Base-by-base conservation (phyloP, 2,329 filamentous ascomycete species). In the Coniochaeta hoffmannii region DNA sequence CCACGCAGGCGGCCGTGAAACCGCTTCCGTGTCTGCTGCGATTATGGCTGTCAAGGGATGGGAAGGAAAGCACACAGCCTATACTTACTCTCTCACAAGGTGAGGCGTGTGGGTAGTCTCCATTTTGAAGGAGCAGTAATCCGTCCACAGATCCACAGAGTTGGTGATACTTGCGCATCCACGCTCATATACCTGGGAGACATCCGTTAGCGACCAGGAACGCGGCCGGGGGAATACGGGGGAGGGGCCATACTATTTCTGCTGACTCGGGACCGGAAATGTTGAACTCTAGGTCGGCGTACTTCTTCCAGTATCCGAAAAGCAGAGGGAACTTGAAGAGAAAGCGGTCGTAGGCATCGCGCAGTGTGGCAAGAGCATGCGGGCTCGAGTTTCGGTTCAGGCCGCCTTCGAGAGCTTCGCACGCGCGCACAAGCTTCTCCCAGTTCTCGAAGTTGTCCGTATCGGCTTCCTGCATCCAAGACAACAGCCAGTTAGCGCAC, bases 251-350 rank as follows among this genome's bases (percentile, higher is more conserved):
- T 71, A 96, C 91, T 88, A 97, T 95, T 72, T 97, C 94, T 54
- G 94, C 94, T 44, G 93, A 93, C 76, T 99, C 94, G 5, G 94
- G 95, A 17, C 94, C 94, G 4, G 91, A 91, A 61, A 99, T 96
- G 53, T 91, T 91, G 74, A 99, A 99, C 68, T 99, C 94, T 60
- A 96, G 80, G 66, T 97, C 93, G 66, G 94, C 94, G 79, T 97
- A 99, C 71, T 97, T 97, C 77, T 97, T 97, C 94, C 94, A 99
- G 76, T 97, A 99, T 53, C 93, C 94, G 66, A 97, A 99, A 36
- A 97, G 83, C 11, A 97, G 81, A 2, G 94, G 94, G 62, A 97
- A 99, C 68, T 96, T 97, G 58, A 89, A 83, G 22, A 99, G 86
- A 68, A 99, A 95, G 50, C 88, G 85, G 70, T 99, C 92, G 76